These are phyloP conservation scores for Suhomyces choctaworum DNA, from an alignment of 1,139 yeast genomes.

Conservation along the genomic window DNA sequence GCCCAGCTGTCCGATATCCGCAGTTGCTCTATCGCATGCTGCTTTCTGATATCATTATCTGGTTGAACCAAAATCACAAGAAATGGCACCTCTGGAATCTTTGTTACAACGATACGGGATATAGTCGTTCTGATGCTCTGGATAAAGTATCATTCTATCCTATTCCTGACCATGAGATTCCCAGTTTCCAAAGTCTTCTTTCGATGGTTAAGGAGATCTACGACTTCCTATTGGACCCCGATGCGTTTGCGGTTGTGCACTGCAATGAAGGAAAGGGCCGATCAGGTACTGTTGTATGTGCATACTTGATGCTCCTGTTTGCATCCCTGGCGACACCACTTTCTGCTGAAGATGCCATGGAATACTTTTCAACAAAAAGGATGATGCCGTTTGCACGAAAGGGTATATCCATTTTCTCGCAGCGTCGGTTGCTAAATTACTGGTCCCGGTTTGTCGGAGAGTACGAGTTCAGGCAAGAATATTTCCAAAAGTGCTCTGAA, in stretches of 20 bases:
- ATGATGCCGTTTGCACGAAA: constrained; percentile 57
- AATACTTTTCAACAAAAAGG: constrained; percentile 54
- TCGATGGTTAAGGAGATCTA: constrained; percentile 48
- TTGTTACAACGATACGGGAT: constrained; percentile 45
- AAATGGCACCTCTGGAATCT: constrained; percentile 78
- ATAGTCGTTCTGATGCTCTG: constrained; percentile 41
- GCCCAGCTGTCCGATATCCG: constrained; percentile 55
- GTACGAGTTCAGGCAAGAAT: no score
- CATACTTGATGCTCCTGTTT: constrained; percentile 54
- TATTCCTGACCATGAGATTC: constrained; percentile 79
- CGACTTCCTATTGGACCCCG: constrained; percentile 31
- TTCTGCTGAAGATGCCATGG: constrained; percentile 46
- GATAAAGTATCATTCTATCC: constrained; percentile 43
- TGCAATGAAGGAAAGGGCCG: constrained; percentile 94
- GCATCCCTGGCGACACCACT: constrained; percentile 18
- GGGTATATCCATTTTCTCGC: constrained; percentile 76
- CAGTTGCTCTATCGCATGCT: constrained; percentile 57
- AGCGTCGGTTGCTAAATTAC: constrained; percentile 64
- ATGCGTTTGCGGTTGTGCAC: constrained; percentile 65
- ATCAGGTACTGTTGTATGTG: constrained; percentile 75
- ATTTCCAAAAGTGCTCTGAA: not conserved
- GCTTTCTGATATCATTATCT: constrained; percentile 50
- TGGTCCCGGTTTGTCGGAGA: constrained; percentile 39
- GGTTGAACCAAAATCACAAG: constrained; percentile 50
- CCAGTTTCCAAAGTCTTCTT: constrained; percentile 56